Percentiles rank a stretch among this genome's conserved stretches.
Evolutionary conservation across 805 yeast species (phyloP).

Genomic region (Barnettozyma wickerhamii): DNA sequence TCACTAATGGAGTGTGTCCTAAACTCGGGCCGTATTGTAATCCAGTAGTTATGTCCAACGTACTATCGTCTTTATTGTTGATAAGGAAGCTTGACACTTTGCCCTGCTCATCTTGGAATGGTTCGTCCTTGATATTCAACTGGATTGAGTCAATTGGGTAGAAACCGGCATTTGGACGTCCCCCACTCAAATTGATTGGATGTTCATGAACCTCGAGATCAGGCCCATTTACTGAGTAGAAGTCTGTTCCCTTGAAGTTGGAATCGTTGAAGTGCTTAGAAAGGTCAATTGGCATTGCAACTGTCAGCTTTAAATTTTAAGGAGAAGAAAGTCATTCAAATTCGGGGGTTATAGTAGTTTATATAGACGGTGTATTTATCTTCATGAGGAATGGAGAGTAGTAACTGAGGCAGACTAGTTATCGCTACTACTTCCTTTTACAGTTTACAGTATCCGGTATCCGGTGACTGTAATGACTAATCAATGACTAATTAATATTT

Average conservation of each 20-base stretch:
- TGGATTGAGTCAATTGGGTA: constrained; percentile 54
- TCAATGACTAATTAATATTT: too few species aligned
- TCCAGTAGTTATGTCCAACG: constrained; percentile 56
- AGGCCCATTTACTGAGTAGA: constrained; percentile 13
- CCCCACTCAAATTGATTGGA: constrained; percentile 52
- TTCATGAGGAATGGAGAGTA: too few species aligned
- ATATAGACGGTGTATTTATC: too few species aligned
- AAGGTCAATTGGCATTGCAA: constrained; percentile 2
- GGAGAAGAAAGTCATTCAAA: too few species aligned
- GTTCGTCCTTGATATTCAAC: constrained; percentile 36
- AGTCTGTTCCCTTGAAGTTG: constrained; percentile 1
- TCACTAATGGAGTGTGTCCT: constrained; percentile 66
- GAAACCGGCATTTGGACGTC: constrained; percentile 58
- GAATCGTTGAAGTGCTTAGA: background rate
- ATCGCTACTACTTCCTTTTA: background rate
- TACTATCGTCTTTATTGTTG: constrained; percentile 22
- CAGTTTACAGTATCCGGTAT: background rate
- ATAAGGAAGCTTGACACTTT: background rate
- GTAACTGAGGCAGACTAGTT: too few species aligned
- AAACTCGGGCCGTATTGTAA: constrained; percentile 81
- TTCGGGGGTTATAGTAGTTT: too few species aligned
- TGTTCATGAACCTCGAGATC: constrained; percentile 33
- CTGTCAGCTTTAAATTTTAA: background rate
- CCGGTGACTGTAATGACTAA: too few species aligned
- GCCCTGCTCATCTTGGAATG: constrained; percentile 3